These are phyloP conservation scores for Porodaedalea pini DNA, from an alignment of 1,284 basidiomycete genomes.

Conservation along the genomic window DNA sequence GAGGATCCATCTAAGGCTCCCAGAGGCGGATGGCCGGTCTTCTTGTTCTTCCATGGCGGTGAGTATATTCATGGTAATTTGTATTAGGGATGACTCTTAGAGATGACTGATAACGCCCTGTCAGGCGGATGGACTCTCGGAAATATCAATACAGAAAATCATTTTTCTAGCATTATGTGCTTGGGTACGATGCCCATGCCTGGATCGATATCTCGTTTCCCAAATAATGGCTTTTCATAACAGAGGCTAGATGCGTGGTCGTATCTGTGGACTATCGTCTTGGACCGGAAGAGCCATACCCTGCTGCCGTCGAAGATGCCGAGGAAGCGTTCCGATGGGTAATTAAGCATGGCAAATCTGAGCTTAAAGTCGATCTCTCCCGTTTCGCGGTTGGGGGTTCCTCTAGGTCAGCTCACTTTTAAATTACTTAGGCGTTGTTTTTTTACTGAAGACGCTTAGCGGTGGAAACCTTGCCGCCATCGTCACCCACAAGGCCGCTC, in stretches of 20 bases:
- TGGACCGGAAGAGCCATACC: constrained; percentile 71
- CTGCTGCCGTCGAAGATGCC: constrained; percentile 71
- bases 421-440: background rate
- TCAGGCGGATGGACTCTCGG: constrained; percentile 71
- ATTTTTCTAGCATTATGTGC: constrained; percentile 57
- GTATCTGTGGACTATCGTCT: constrained; percentile 72
- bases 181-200: constrained; percentile 37
- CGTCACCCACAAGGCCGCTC: constrained; percentile 58
- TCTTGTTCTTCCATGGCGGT: constrained; percentile 63
- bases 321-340: constrained; percentile 67
- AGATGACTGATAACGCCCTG: constrained; percentile 17
- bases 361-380: constrained; percentile 39
- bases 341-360: constrained; percentile 37
- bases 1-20: constrained; percentile 41
- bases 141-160: constrained; percentile 52
- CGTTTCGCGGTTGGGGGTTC: constrained; percentile 61
- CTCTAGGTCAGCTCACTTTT: constrained; percentile 47
- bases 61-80: constrained; percentile 21
- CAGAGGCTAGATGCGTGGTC: constrained; percentile 41
- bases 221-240: constrained; percentile 35
- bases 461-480: constrained; percentile 72
- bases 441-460: constrained; percentile 31
- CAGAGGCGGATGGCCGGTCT: constrained; percentile 53
- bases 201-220: background rate
- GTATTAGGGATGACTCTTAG: constrained; percentile 7